Evolutionary conservation across 2,329 filamentous ascomycete species (phyloP).

Genomic region (Fusarium virguliforme): DNA sequence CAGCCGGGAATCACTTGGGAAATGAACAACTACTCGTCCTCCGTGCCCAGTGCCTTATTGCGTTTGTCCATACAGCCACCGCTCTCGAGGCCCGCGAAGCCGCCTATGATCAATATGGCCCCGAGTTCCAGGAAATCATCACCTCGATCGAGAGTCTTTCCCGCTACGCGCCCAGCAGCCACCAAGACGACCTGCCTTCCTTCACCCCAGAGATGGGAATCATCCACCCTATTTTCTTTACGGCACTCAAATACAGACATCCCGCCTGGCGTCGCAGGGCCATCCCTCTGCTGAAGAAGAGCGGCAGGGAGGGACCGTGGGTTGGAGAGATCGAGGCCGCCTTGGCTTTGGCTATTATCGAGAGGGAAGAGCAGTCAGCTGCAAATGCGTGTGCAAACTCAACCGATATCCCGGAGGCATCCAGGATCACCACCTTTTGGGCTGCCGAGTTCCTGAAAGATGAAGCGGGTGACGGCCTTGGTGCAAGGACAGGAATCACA

Average conservation of each 20-base stretch:
- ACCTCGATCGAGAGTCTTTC: neutral
- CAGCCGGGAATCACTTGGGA: too few species aligned
- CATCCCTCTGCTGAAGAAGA: neutral
- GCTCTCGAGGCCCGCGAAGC: neutral
- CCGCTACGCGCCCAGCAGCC: neutral
- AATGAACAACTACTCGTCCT: neutral
- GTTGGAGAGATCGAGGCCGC: neutral
- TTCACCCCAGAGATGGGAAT: conserved; percentile 2
- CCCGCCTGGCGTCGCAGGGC: neutral
- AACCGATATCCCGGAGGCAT: neutral
- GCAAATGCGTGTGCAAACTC: too few species aligned
- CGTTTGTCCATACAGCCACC: neutral
- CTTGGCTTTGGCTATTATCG: neutral
- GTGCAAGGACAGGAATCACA: neutral
- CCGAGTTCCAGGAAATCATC: conserved; percentile 1
- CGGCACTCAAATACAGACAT: neutral
- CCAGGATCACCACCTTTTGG: neutral
- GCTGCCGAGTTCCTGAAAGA: neutral
- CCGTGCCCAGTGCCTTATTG: neutral
- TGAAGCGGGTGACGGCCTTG: neutral
- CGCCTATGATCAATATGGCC: neutral
- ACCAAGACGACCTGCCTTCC: neutral
- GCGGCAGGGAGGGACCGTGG: neutral
- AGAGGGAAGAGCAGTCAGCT: neutral
- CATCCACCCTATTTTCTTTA: neutral